Conservation (phyloP, 192 early-diverging fungal species). For the Coemansia nantahalensis region DNA sequence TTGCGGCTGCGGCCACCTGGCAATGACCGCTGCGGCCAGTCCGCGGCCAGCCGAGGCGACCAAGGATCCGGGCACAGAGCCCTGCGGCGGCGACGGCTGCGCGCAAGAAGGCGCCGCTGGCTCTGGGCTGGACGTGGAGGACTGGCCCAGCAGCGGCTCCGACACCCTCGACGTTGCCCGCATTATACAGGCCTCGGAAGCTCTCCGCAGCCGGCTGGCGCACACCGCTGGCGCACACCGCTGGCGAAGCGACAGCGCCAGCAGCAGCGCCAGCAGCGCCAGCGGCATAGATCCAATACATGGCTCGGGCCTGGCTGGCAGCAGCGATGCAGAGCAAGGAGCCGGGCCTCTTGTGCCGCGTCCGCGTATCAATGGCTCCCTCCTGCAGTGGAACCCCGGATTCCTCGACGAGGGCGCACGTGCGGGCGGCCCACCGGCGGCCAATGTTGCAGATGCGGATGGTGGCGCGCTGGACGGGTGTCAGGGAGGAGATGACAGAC, state of each 20-base stretch:
- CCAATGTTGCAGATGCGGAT: too few relatives aligned
- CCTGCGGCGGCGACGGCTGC: neutral
- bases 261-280: neutral
- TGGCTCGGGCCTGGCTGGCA: too few relatives aligned
- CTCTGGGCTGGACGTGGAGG: neutral
- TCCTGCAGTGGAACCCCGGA: slow-evolving; percentile 14
- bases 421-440: neutral
- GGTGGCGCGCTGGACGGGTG: too few relatives aligned
- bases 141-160: slow-evolving; percentile 14
- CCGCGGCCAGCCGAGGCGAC: too few relatives aligned
- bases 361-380: neutral
- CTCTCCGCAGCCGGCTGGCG: slow-evolving; percentile 9
- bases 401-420: slow-evolving; percentile 3
- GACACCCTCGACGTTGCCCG: slow-evolving; percentile 16
- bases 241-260: neutral
- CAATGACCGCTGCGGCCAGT: too few relatives aligned
- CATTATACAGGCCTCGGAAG: slow-evolving; percentile 15
- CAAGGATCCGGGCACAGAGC: too few relatives aligned
- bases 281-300: too few relatives aligned
- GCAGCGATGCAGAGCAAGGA: neutral
- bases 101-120: neutral
- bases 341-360: neutral
- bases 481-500: too few relatives aligned
- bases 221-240: neutral
- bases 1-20: too few relatives aligned